phyloP scores from a whole-genome alignment of 2,329 filamentous ascomycete genomes.

The Lasiodiplodia gonubiensis region DNA sequence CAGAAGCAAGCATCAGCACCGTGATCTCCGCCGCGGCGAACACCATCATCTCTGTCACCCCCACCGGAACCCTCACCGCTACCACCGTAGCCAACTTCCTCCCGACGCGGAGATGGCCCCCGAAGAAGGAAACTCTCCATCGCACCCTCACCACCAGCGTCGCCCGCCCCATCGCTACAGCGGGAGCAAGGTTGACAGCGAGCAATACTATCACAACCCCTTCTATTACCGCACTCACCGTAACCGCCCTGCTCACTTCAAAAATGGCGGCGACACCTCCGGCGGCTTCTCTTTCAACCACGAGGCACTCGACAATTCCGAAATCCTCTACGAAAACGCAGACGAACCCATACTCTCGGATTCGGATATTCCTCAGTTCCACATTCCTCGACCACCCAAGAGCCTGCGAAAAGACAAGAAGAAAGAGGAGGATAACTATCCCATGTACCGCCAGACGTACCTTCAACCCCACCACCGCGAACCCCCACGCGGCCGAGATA shows the following conservation, averaged over 20 bases:
- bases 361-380: constrained; percentile 2
- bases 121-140: not conserved
- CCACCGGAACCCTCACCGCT: not conserved
- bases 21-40: not conserved
- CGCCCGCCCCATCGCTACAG: not conserved
- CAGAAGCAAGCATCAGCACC: not conserved
- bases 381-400: not conserved
- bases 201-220: constrained; percentile 3
- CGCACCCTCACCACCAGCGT: not conserved
- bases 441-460: not conserved
- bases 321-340: not conserved
- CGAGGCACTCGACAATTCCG: not conserved
- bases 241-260: not conserved
- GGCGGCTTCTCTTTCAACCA: not conserved
- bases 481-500: constrained; percentile 5
- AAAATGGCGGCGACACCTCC: not conserved
- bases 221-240: constrained; percentile 1
- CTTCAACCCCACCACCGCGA: not conserved
- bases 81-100: not conserved
- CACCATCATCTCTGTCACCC: not conserved
- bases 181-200: not conserved
- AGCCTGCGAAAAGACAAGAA: not conserved
- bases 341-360: not conserved
- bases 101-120: not conserved
- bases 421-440: not conserved